Evolutionary conservation across 1,284 basidiomycete species (phyloP).

Genomic region (Papiliotrema fonsecae): DNA sequence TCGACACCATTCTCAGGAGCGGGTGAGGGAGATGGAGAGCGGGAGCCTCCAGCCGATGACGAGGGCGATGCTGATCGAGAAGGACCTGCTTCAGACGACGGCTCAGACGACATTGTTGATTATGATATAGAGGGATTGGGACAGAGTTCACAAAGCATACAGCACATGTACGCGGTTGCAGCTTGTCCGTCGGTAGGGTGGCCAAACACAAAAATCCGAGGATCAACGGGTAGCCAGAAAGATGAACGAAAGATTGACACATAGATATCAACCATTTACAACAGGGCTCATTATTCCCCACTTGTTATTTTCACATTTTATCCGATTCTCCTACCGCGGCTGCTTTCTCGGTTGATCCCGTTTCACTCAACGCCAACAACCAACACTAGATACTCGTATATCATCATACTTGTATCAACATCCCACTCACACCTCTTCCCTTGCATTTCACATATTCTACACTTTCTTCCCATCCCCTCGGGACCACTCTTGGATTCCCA

Average conservation of each 20-base stretch:
- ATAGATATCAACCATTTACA: too few species aligned
- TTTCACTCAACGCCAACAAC: background rate
- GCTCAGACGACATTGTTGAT: constrained; percentile 13
- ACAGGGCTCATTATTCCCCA: too few species aligned
- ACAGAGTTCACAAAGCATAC: background rate
- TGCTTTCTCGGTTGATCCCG: background rate
- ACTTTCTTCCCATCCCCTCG: background rate
- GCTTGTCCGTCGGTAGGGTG: too few species aligned
- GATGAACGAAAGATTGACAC: too few species aligned
- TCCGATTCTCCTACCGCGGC: too few species aligned
- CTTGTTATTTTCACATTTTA: too few species aligned
- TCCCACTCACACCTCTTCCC: too few species aligned
- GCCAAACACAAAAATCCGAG: too few species aligned
- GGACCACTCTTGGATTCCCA: too few species aligned
- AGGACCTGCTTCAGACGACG: constrained; percentile 19
- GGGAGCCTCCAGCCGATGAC: constrained; percentile 2
- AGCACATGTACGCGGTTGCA: background rate
- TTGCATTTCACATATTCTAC: too few species aligned
- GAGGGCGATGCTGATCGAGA: constrained; percentile 12
- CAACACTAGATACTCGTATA: background rate
- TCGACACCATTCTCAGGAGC: constrained; percentile 11
- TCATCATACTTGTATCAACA: background rate
- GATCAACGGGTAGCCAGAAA: too few species aligned
- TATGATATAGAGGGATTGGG: background rate
- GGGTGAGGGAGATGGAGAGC: constrained; percentile 15